Evolutionary conservation across 2,329 filamentous ascomycete genomes (phyloP).

Genomic region (Aureobasidium sp.): DNA sequence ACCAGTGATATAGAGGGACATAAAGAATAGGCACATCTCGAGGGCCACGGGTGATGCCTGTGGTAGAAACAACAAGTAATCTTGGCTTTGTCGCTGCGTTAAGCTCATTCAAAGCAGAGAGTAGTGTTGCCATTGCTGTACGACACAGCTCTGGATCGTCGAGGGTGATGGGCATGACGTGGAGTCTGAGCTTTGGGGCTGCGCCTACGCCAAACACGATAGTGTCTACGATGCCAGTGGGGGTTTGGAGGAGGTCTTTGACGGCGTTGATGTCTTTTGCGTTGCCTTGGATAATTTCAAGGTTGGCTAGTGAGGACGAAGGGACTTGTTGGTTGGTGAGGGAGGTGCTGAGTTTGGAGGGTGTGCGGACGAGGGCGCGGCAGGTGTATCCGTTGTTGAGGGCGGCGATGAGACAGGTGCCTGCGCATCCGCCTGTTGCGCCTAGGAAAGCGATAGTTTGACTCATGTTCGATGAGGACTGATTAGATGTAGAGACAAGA

Average conservation of each 20-base stretch:
- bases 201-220: slow-evolving; percentile 45
- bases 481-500: background rate
- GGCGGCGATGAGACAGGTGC: slow-evolving; percentile 37
- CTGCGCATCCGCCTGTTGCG: slow-evolving; percentile 44
- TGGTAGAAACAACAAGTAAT: slow-evolving; percentile 32
- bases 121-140: slow-evolving; percentile 26
- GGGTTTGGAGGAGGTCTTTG: slow-evolving; percentile 31
- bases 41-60: slow-evolving; percentile 29
- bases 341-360: slow-evolving; percentile 41
- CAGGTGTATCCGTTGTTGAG: slow-evolving; percentile 40
- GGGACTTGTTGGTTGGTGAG: slow-evolving; percentile 37
- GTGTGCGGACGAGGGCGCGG: slow-evolving; percentile 44
- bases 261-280: slow-evolving; percentile 38
- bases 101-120: slow-evolving; percentile 26
- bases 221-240: slow-evolving; percentile 31
- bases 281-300: slow-evolving; percentile 44
- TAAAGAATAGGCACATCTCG: slow-evolving; percentile 33
- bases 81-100: slow-evolving; percentile 23
- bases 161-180: slow-evolving; percentile 27
- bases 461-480: background rate
- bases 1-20: slow-evolving; percentile 31
- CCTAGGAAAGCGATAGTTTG: slow-evolving; percentile 46
- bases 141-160: slow-evolving; percentile 32
- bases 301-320: slow-evolving; percentile 27
- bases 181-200: slow-evolving; percentile 22